Conservation (phyloP, 306 rosid genomes). For the Cucumis sativus region Cucumber_9930_V3 NC_026659.2:1073501-1074000, state of each 20-base stretch:
- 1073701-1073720: not conserved
- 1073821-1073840: constrained; percentile 91
- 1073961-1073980: not conserved
- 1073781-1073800: constrained; percentile 91
- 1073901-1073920: not conserved
- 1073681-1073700: not conserved
- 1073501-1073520: not conserved
- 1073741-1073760: not conserved
- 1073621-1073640: not conserved
- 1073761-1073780: not conserved
- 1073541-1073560: not conserved
- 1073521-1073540: not conserved
- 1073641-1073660: not conserved
- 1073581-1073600: not conserved
- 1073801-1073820: constrained; percentile 91
- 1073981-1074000: not conserved
- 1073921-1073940: not conserved
- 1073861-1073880: constrained; percentile 41
- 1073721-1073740: not conserved
- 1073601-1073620: not conserved
- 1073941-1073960: not conserved
- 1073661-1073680: not conserved
- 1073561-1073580: too few relatives aligned
- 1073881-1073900: not conserved
- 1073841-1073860: constrained; percentile 97